phyloP scores from a whole-genome alignment of 78 protist genomes.

The Andalucia godoyi region DNA sequence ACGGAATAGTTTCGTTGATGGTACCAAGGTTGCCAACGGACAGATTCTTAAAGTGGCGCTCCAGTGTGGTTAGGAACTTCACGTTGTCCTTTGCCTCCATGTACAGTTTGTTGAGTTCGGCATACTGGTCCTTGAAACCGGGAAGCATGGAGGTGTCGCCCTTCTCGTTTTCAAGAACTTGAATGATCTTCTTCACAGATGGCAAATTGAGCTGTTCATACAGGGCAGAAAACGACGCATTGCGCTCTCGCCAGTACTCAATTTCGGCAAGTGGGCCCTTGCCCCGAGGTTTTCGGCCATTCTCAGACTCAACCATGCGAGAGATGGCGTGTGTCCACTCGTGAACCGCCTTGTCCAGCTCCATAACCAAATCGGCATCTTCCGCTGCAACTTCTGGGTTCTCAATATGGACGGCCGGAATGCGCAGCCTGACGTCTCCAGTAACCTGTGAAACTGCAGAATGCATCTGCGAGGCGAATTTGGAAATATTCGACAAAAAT shows the following conservation, averaged over 20 bases:
- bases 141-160: background rate
- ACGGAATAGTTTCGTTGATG: slow-evolving; percentile 49
- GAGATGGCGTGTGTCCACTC: background rate
- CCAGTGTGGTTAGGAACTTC: slow-evolving; percentile 74
- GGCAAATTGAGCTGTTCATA: slow-evolving; percentile 64
- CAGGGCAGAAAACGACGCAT: slow-evolving; percentile 26
- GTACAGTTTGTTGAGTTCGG: slow-evolving; percentile 28
- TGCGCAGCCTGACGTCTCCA: background rate
- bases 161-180: slow-evolving; percentile 1
- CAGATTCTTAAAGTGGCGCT: slow-evolving; percentile 74
- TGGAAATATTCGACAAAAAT: background rate
- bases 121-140: background rate
- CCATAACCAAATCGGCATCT: background rate
- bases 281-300: too few species aligned
- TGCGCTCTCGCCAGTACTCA: slow-evolving; percentile 49
- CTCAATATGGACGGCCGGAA: background rate
- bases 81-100: slow-evolving; percentile 82
- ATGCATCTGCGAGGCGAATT: background rate
- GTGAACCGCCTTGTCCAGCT: background rate
- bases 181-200: slow-evolving; percentile 20
- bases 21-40: slow-evolving; percentile 13
- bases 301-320: background rate
- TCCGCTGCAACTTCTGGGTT: background rate
- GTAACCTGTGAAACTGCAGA: background rate
- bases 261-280: slow-evolving; percentile 64